A percentile compares a stretch with the other conserved stretches of the same genome.
Evolutionary conservation across 2,329 filamentous ascomycete species (phyloP).

Genomic region (Colletotrichum sp.): DNA sequence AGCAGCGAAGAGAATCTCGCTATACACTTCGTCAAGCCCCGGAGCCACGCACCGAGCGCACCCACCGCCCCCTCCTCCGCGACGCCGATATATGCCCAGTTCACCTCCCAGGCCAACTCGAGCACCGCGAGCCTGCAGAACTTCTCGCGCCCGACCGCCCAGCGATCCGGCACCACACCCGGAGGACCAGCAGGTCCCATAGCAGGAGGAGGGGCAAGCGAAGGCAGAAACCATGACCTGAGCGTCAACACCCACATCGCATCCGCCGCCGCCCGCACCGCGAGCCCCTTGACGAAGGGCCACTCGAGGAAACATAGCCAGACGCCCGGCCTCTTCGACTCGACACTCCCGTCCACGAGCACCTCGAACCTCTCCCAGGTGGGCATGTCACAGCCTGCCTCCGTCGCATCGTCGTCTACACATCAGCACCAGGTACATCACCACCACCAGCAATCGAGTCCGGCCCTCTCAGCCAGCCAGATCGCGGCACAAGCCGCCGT

Average conservation of each 20-base stretch:
- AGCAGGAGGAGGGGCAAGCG: background rate
- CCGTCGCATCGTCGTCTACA: slow-evolving; percentile 27
- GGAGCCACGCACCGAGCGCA: slow-evolving; percentile 27
- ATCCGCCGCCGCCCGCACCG: slow-evolving; percentile 28
- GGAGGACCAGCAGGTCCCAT: background rate
- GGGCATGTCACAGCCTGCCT: slow-evolving; percentile 52
- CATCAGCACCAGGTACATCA: slow-evolving; percentile 1
- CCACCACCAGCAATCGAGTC: slow-evolving; percentile 24
- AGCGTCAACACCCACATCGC: slow-evolving; percentile 22
- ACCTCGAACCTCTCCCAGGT: slow-evolving; percentile 59
- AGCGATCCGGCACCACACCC: slow-evolving; percentile 23
- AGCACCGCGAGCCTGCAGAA: slow-evolving; percentile 57
- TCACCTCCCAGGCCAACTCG: slow-evolving; percentile 51
- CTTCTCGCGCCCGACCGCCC: slow-evolving; percentile 60
- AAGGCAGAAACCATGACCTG: background rate
- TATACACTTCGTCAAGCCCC: slow-evolving; percentile 52
- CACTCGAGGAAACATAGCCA: slow-evolving; percentile 72
- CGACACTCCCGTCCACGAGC: slow-evolving; percentile 69
- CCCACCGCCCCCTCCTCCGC: slow-evolving; percentile 8
- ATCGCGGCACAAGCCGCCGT: slow-evolving; percentile 82
- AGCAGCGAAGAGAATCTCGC: slow-evolving; percentile 48
- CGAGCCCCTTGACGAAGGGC: slow-evolving; percentile 36
- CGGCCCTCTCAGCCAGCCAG: slow-evolving; percentile 68
- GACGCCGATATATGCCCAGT: slow-evolving; percentile 51
- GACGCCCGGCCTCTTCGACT: slow-evolving; percentile 79